Base-by-base conservation (phyloP, 2,329 filamentous ascomycete genomes). In the Sphaerulina musiva region DNA sequence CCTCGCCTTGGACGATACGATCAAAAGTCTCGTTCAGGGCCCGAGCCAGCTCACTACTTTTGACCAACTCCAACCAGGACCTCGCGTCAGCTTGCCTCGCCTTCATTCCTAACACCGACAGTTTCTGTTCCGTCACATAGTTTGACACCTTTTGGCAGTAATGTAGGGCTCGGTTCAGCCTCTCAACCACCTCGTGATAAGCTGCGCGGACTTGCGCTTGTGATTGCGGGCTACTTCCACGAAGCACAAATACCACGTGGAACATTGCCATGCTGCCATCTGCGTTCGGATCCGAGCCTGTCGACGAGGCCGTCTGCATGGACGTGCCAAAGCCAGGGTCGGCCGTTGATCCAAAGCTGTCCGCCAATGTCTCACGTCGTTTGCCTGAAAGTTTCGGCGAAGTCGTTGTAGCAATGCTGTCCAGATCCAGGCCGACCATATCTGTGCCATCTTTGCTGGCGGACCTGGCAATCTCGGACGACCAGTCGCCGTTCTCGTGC, bases 181-280 rank as follows among this genome's bases (percentile, higher is more conserved):
- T 95, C 70, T 91, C 93, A 59, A 91, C 86, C 39, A 97, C 85
- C 68, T 95, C 87, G 51, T 87, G 80, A 69, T 95, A 95, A 67
- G 96, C 84, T 59, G 95, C 87, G 42, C 42, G 32, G 44, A 95
- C 76, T 10, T 81, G 76, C 66, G 76, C 78, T 53, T 87, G 86
- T 60, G 86, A 84, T 66, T 95, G 87, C 53, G 91, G 77, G 49
- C 85, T 82, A 47, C 85, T 85, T 2, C 90, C 87, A 61, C 89
- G 86, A 60, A 96, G 76, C 48, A 95, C 87, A 69, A 97, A 97
- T 23, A 97, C 90, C 9, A 96, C 81, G 69, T 96, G 95, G 73
- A 98, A 98, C 92, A 97, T 97, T 59, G 85, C 90, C 87, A 97
- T 91, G 68, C 87, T 84, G 8, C 41, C 48, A 48, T 70, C 72